Evolutionary conservation across 2,329 filamentous ascomycete species (phyloP), one percentile per base, ranked within the genome.

Genomic region (Arthrobotrys megalospora): DNA sequence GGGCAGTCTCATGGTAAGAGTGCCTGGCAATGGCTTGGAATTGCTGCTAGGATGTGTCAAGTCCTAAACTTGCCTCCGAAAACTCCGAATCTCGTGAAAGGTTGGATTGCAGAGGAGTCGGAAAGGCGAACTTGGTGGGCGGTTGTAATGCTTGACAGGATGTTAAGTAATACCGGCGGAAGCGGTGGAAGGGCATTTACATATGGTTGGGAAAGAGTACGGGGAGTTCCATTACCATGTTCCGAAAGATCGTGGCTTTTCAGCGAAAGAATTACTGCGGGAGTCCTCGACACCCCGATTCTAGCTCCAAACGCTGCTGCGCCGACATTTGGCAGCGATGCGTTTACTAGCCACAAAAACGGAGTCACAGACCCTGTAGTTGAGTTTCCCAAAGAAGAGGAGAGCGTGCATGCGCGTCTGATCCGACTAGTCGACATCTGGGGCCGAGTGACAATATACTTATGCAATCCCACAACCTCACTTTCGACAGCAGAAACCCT

Each of bases 71-170:
- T 70, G 38, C 63, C 79, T 24, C 66, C 87, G 50, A 80, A 79
- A 80, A 66, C 82, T 28, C 80, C 76, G 32, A 83, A 84, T 14
- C 52, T 78, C n/a, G 75, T 78, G 3, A 84, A 83, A 38, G 83
- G 85, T 14, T 87, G 88, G 55, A 88, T 91, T 21, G 85, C 88
- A 41, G 89, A 89, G 72, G 91, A 93, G 83, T 88, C 91, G 11
- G 86, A 87, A 76, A 86, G 91, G 28, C 88, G 92, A 6, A 92
- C 91, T 0, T 91, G 93, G 85, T 93, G 91, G 85, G 92, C 91
- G 80, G 92, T 91, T 81, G 90, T 92, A 75, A 90, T 93, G 64
- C 86, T 93, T 80, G 91, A 93, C 82, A 88, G 91, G 2, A 79
- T 79, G 76, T 60, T 79, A 16, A 79, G 76, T 45, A 79, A 69